Evolutionary conservation across 75 land plant species (phyloP), one percentile per base, ranked within the genome.

Genomic region (Pinus albicaulis): DNA sequence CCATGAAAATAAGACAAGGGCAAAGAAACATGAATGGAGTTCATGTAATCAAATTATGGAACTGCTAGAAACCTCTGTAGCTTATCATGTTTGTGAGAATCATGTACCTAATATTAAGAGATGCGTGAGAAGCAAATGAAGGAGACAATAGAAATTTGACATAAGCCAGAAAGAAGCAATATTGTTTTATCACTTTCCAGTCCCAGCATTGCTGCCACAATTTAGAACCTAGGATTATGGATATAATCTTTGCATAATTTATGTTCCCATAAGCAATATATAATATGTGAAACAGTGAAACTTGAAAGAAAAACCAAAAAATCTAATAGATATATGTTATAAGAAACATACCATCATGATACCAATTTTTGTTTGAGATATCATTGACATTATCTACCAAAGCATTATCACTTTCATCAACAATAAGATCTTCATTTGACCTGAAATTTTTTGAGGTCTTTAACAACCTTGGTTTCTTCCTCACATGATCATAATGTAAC

Each of bases 301-400:
- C 36, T 34, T 66, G 11, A 38, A 66, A 20, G 19, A 36, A 66
- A 34, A 7, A 38, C 31, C 10, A 7, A 36, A 31, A 66, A 17
- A 0, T 7, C 41, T 7, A 41, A 20, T 38, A 1, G 20, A 28
- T 28, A 64, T 5, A 14, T 31, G 7, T 31, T 20, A 3, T 8
- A 65, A 68, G 34, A 11, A 68, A 8, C 71, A 11, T 68, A 68
- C 71, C 71, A 11, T 38, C 24, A 68, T n/a, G 13, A 68, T 24
- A 68, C 71, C 53, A 68, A 41, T 38, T 68, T 52, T 41, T 24
- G 13, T 41, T 41, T 38, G 71, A 68, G 22, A 8, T 68, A 36
- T n/a, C 71, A 20, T 68, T 68, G 44, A n/a, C 41, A 41, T 68
- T 68, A 68, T 19, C 3, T 68, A n/a, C 22, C 71, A 68, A 38